Evolutionary conservation across 1,284 basidiomycete species (phyloP).

Genomic region (Marasmius sp.): DNA sequence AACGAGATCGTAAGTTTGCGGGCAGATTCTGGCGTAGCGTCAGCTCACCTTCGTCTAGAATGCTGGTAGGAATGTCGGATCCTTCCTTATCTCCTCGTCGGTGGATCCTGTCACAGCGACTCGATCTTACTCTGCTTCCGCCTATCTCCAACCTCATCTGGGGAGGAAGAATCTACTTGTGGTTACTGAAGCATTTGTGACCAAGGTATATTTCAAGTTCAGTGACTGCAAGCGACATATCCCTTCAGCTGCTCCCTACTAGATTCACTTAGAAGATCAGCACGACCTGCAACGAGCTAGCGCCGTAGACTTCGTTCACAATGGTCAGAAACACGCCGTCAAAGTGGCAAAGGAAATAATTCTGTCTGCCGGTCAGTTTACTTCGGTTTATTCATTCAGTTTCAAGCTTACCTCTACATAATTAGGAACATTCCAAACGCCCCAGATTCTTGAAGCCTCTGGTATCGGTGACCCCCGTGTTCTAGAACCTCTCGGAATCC

Average conservation of each 20-base stretch:
- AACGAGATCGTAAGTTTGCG: background rate
- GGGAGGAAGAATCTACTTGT: conserved; percentile 2
- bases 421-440: conserved; percentile 8
- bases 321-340: background rate
- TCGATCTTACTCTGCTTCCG: conserved; percentile 3
- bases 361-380: conserved; percentile 6
- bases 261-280: background rate
- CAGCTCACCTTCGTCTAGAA: background rate
- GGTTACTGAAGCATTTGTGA: background rate
- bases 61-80: conserved; percentile 2
- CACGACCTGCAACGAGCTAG: background rate
- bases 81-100: background rate
- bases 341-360: conserved; percentile 7
- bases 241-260: background rate
- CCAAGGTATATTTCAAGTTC: background rate
- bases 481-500: conserved; percentile 3
- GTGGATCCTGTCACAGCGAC: conserved; percentile 4
- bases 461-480: conserved; percentile 7
- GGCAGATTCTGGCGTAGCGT: background rate
- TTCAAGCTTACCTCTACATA: background rate
- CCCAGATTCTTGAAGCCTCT: conserved; percentile 9
- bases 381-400: background rate
- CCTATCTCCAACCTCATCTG: background rate
- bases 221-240: background rate
- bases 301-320: conserved; percentile 3